Evolutionary conservation across 2,329 filamentous ascomycete species (phyloP), one percentile per base, ranked within the genome.

Genomic region (Aspergillus fijiensis): DNA sequence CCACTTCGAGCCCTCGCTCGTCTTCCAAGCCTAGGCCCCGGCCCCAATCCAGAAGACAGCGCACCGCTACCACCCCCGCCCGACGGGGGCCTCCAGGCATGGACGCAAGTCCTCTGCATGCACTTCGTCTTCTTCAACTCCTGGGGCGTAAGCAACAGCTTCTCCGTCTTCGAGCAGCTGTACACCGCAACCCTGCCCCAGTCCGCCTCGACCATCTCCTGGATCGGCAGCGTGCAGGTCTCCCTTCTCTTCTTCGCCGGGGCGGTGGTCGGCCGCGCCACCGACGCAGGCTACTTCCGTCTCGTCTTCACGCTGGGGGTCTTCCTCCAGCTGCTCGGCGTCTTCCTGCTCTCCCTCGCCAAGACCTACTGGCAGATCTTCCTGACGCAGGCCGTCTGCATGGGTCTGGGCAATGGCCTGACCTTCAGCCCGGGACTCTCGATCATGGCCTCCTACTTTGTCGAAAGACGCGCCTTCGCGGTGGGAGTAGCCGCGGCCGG

Each of bases 351-450:
- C 9, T 80, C 77, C 39, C 65, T 80, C 0, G 67, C 72, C 10
- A 76, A 65, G 0, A 61, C 64, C 33, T 83, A 82, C 65, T 82
- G 77, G 75, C 79, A 82, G 66, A 70, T 83, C 0, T 73, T 84
- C 25, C 75, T 83, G 3, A 66, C 79, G 0, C 80, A 82, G 60
- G 80, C 76, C 0, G 57, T 82, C 3, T 76, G 70, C 45, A 69
- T 72, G 48, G 81, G 78, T 2, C 52, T 81, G 4, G 80, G 77
- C 0, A 72, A 74, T 49, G 80, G 80, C 0, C 70, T 74, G 12
- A 57, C 78, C 5, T 81, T 81, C 51, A 75, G 73, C 35, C 79
- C 79, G 0, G 64, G 69, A 0, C 21, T 82, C 4, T 64, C 76
- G 1, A 49, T 81, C 1, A 61, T 79, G 3, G 72, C 71, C 3